Evolutionary conservation across 345 rosid genomes (phyloP).

Genomic region (Brassica juncea): DNA sequence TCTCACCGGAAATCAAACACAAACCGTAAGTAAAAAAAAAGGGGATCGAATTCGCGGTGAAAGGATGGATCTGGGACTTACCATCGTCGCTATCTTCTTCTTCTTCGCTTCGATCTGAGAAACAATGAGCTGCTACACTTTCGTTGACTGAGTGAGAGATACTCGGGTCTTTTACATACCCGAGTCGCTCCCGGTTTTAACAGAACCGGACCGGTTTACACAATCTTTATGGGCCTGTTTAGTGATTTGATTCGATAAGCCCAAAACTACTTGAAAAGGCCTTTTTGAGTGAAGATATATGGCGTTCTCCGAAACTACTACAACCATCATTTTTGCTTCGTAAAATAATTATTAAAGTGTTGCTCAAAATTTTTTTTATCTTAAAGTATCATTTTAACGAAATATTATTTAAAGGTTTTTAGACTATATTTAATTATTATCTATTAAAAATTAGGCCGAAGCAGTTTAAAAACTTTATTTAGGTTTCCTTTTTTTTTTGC

Average conservation of each 20-base stretch:
- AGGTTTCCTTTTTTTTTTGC: neutral
- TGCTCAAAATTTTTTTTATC: no score
- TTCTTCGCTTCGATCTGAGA: constrained; percentile 34
- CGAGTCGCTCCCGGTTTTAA: constrained; percentile 13
- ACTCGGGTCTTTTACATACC: neutral
- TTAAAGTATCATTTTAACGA: neutral
- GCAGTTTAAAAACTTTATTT: neutral
- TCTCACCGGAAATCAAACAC: constrained; percentile 6
- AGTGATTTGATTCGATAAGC: neutral
- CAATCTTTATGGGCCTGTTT: constrained; percentile 9
- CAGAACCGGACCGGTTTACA: neutral
- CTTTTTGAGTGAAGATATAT: neutral
- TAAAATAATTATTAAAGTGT: no score
- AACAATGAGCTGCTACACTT: constrained; percentile 3
- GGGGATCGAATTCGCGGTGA: neutral
- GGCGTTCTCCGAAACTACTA: neutral
- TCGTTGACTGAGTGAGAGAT: neutral
- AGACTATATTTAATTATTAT: no score
- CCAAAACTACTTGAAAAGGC: neutral
- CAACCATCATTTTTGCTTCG: neutral
- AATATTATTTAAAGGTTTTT: neutral
- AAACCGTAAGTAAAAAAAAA: neutral
- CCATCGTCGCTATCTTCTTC: constrained; percentile 27
- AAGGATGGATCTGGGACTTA: neutral
- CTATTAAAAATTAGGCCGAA: neutral